These are phyloP conservation scores for Chrysochromulina parva DNA, from an alignment of 78 protist species.

Conservation along the genomic window DNA sequence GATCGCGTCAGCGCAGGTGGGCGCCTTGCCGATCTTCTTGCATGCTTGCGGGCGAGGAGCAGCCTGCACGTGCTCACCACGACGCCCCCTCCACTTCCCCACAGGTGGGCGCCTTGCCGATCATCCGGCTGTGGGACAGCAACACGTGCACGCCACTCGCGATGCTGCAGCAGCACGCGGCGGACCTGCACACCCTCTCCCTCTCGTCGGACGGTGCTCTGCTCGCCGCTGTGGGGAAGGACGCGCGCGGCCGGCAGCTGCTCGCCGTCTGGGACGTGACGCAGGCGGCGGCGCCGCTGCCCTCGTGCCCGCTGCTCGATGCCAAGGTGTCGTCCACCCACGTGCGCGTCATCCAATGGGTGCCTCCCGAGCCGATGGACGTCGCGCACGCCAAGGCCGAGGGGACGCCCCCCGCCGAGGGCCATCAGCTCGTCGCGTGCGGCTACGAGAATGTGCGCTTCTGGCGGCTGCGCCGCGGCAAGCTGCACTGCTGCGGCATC, in stretches of 20 bases:
- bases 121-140: not conserved
- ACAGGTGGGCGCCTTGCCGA: not conserved
- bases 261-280: not conserved
- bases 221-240: constrained; percentile 11
- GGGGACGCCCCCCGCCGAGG: not conserved
- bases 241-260: not conserved
- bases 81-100: not conserved
- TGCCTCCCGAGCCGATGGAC: not conserved
- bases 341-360: not conserved
- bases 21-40: not conserved
- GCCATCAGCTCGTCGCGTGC: not conserved
- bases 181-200: not conserved
- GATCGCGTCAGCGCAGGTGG: not conserved
- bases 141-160: not conserved
- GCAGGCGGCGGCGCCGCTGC: not conserved
- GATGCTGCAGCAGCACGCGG: not conserved
- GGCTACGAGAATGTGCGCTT: not conserved
- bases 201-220: not conserved
- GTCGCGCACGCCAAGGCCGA: not conserved
- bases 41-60: no score
- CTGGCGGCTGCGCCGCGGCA: not conserved
- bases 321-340: not conserved
- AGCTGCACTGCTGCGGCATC: not conserved
- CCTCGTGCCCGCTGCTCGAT: not conserved
- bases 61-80: no score